These are phyloP conservation scores for Salix dunnii DNA, from an alignment of 345 rosid genomes.

Conservation along the genomic window DNA sequence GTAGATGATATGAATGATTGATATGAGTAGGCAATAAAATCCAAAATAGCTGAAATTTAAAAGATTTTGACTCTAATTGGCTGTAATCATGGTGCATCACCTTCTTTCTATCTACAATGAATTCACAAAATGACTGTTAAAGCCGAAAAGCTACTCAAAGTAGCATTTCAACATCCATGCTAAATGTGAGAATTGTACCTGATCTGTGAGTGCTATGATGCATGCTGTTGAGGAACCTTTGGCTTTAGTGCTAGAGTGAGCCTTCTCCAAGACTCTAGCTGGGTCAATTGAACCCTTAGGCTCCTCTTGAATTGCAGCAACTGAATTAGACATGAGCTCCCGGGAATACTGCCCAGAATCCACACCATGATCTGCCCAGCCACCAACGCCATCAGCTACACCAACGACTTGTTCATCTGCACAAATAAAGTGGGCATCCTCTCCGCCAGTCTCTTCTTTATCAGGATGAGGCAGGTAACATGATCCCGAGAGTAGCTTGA, in stretches of 20 bases:
- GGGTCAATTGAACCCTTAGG: conserved; percentile 86
- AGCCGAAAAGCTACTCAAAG: background rate
- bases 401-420: conserved; percentile 80
- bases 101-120: background rate
- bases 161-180: background rate
- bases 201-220: conserved; percentile 81
- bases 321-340: conserved; percentile 93
- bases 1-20: background rate
- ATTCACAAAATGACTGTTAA: background rate
- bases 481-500: conserved; percentile 82
- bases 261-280: conserved; percentile 83
- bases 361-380: conserved; percentile 93
- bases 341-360: conserved; percentile 81
- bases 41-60: background rate
- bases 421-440: conserved; percentile 96
- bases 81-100: too few species aligned
- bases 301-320: conserved; percentile 71
- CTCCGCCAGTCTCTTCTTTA: conserved; percentile 98
- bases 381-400: conserved; percentile 99
- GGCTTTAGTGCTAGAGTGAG: conserved; percentile 82
- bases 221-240: conserved; percentile 96
- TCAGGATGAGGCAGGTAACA: conserved; percentile 97
- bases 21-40: background rate
- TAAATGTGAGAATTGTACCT: conserved; percentile 35
- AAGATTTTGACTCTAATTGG: background rate